Conservation (phyloP, 371 early-diverging fungal genomes). For the Syncephalastrum racemosum region DNA sequence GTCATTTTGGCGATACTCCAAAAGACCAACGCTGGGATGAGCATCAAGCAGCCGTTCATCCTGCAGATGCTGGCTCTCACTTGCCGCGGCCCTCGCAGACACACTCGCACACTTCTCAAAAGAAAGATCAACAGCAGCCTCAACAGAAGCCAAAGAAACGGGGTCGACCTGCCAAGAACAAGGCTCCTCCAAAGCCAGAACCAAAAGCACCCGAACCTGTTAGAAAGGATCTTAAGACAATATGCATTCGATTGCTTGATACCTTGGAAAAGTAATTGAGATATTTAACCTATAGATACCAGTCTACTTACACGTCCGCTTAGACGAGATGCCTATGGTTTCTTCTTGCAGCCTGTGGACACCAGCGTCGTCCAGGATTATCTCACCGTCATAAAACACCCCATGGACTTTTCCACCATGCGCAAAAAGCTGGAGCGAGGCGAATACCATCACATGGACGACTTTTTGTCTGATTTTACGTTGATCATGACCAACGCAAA, state of each 20-base stretch:
- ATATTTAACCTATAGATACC: not conserved
- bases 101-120: no score
- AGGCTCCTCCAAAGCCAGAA: slow-evolving; percentile 26
- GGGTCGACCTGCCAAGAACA: slow-evolving; percentile 35
- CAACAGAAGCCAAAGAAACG: slow-evolving; percentile 41
- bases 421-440: slow-evolving; percentile 53
- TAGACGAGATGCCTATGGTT: slow-evolving; percentile 65
- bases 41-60: slow-evolving; percentile 14
- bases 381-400: slow-evolving; percentile 64
- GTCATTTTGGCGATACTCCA: not conserved
- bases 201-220: slow-evolving; percentile 30
- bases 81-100: no score
- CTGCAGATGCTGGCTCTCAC: slow-evolving; percentile 1
- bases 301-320: not conserved
- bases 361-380: slow-evolving; percentile 75
- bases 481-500: slow-evolving; percentile 70
- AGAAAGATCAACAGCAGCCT: no score
- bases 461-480: slow-evolving; percentile 63
- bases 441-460: slow-evolving; percentile 50
- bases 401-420: slow-evolving; percentile 77
- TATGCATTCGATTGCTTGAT: slow-evolving; percentile 50
- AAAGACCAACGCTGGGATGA: slow-evolving; percentile 6
- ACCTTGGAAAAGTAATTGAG: slow-evolving; percentile 51
- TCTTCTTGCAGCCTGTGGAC: slow-evolving; percentile 86
- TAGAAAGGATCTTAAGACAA: slow-evolving; percentile 43